A percentile compares a stretch with the other conserved stretches of the same genome.
Conservation (phyloP, 192 early-diverging fungal genomes). For the Backusella luteola region DNA sequence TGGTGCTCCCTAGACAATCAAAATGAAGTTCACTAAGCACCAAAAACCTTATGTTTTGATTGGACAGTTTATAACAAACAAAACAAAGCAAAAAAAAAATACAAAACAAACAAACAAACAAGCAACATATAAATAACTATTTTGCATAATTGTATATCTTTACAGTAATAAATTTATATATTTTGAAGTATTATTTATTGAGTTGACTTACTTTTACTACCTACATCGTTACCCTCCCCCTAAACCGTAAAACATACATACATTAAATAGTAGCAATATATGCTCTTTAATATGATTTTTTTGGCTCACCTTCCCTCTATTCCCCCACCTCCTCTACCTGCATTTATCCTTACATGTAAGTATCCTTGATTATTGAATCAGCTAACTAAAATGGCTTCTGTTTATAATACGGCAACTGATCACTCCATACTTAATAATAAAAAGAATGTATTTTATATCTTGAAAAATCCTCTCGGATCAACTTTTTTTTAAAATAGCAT, state of each 20-base stretch:
- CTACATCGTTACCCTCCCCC: not conserved
- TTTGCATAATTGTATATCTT: not conserved
- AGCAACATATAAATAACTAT: not conserved
- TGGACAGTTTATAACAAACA: not conserved
- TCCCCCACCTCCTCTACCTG: not conserved
- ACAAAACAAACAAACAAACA: not conserved
- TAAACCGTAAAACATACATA: not conserved
- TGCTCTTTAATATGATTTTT: not conserved
- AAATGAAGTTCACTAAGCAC: not conserved
- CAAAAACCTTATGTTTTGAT: not conserved
- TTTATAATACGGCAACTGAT: no score
- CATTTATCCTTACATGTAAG: not conserved
- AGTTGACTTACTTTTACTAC: not conserved
- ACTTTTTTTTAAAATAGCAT: no score
- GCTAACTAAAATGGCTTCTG: no score
- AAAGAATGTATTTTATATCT: no score
- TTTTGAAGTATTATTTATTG: no score
- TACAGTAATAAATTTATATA: no score
- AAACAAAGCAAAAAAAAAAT: no score
- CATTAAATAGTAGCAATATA: not conserved
- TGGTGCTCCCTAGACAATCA: not conserved
- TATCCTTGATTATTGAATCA: no score
- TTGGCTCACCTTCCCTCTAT: not conserved
- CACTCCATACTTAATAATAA: no score
- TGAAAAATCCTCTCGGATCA: no score